A percentile compares a stretch with the other conserved stretches of the same genome.
Conservation (phyloP, 225 moss, liverwort and hornwort genomes). For the Marchantia polymorpha region DNA sequence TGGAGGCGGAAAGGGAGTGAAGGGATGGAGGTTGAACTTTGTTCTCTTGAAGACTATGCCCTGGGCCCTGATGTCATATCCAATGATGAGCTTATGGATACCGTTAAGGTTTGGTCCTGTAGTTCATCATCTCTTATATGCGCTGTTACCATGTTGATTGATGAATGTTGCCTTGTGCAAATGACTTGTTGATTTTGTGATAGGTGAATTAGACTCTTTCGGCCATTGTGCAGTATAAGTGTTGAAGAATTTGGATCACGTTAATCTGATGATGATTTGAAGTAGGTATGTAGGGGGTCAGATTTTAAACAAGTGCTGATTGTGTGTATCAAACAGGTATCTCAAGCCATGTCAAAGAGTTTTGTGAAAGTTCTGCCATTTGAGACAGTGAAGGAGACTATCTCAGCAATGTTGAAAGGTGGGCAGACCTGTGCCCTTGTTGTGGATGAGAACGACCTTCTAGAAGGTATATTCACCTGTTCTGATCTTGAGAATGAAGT, state of each 20-base stretch:
- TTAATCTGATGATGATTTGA: neutral
- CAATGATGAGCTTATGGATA: conserved; percentile 49
- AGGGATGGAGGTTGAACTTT: conserved; percentile 66
- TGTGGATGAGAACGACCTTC: conserved; percentile 52
- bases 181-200: neutral
- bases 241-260: neutral
- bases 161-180: neutral
- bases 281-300: neutral
- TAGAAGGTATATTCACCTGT: conserved; percentile 51
- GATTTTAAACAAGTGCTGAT: neutral
- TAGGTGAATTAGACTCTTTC: neutral
- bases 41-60: conserved; percentile 37
- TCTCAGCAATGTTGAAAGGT: conserved; percentile 36
- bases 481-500: conserved; percentile 50
- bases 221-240: neutral
- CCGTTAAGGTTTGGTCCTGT: conserved; percentile 39
- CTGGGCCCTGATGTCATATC: conserved; percentile 33
- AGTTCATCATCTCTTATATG: neutral
- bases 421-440: conserved; percentile 47
- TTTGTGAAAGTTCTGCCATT: conserved; percentile 43
- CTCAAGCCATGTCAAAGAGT: conserved; percentile 49
- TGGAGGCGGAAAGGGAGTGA: conserved; percentile 61
- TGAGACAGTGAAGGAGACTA: conserved; percentile 50
- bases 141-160: neutral
- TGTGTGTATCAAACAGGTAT: conserved; percentile 30